Conservation (phyloP, 148 eudicot species). For the Pouteria glomerata region DNA sequence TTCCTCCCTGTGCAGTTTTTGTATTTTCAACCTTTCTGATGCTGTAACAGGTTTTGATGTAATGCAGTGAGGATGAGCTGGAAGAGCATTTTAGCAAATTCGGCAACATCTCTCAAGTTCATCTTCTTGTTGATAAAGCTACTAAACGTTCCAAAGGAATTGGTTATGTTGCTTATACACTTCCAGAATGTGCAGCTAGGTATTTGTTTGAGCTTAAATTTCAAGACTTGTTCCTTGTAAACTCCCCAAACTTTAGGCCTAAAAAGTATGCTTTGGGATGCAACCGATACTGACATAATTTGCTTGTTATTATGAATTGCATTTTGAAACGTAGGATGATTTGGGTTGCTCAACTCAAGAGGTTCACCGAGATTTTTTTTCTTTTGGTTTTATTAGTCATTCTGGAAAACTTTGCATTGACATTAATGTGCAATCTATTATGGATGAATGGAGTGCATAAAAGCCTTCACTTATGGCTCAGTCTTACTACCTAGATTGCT, state of each 20-base stretch:
- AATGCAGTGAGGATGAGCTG: constrained; percentile 80
- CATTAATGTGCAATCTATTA: too few relatives aligned
- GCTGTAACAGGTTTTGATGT: constrained; percentile 7
- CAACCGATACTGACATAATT: not conserved
- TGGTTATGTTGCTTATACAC: constrained; percentile 61
- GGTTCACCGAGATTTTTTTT: too few relatives aligned
- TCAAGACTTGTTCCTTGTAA: not conserved
- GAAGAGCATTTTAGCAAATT: constrained; percentile 59
- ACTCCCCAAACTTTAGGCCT: not conserved
- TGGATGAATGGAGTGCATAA: too few relatives aligned
- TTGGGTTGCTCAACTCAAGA: not conserved
- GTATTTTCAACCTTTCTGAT: constrained; percentile 2
- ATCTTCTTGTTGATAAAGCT: constrained; percentile 84
- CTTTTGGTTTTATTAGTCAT: too few relatives aligned
- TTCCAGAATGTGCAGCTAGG: constrained; percentile 82
- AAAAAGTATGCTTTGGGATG: not conserved
- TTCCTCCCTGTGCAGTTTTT: not conserved
- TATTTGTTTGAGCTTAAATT: constrained; percentile 19
- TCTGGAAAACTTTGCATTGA: too few relatives aligned
- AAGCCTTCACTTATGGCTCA: too few relatives aligned
- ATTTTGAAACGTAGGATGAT: not conserved
- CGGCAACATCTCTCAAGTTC: constrained; percentile 71
- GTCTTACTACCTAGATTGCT: too few relatives aligned
- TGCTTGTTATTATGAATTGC: not conserved
- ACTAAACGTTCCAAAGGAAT: constrained; percentile 80